phyloP scores from a whole-genome alignment of 306 rosid genomes.

The Cucurbita argyrosperma region DNA sequence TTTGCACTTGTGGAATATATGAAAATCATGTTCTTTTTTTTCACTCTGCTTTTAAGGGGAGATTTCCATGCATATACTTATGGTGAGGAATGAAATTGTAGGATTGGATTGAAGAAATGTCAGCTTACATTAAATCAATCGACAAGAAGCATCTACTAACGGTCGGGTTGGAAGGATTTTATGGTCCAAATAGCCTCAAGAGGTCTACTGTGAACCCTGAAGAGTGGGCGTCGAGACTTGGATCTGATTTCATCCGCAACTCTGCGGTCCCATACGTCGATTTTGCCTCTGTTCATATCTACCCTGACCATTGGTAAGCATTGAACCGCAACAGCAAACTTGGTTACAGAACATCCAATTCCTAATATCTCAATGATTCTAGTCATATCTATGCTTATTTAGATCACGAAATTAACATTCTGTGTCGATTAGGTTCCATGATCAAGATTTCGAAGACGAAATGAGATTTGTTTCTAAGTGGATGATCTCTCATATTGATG shows the following conservation, averaged over 20 bases:
- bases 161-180: slow-evolving; percentile 87
- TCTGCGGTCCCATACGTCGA: slow-evolving; percentile 50
- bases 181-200: slow-evolving; percentile 74
- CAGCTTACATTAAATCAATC: slow-evolving; percentile 59
- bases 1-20: background rate
- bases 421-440: slow-evolving; percentile 39
- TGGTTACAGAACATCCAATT: background rate
- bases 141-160: slow-evolving; percentile 92
- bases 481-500: slow-evolving; percentile 93
- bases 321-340: background rate
- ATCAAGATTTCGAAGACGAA: slow-evolving; percentile 36
- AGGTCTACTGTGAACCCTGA: slow-evolving; percentile 62
- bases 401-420: background rate
- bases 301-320: slow-evolving; percentile 89
- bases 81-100: slow-evolving; percentile 21
- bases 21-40: too few species aligned
- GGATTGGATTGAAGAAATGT: slow-evolving; percentile 98
- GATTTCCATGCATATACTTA: background rate
- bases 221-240: slow-evolving; percentile 88
- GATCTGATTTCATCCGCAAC: slow-evolving; percentile 83
- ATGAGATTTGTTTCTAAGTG: slow-evolving; percentile 67
- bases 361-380: background rate
- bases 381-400: background rate
- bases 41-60: background rate
- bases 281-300: slow-evolving; percentile 85